Base-by-base conservation (phyloP, 306 rosid species). In the Quercus berberidifolia region DNA sequence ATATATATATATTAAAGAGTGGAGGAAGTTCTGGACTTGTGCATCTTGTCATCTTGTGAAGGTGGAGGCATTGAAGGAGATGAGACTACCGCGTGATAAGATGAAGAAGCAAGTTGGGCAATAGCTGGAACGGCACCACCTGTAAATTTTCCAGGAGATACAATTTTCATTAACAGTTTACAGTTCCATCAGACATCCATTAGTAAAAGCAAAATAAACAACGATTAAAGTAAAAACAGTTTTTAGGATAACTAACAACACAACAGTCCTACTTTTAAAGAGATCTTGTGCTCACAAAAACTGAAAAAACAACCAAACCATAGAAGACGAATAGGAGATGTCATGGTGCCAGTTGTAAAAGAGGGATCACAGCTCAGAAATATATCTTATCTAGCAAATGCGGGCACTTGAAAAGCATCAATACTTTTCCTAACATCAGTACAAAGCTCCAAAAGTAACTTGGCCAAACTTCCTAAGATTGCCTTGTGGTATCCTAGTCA, bases 51-150 rank as follows among this genome's bases (percentile, higher is more conserved):
- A 21, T 89, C 91, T 26, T 87, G 74, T 6, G 95, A 86, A 65
- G 91, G 76, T 30, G 80, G 63, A 14, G 86, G 82, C 30, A 79
- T 31, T 5, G 87, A 51, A 51, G 85, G 80, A 6, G 90, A 81
- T 74, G 98, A 87, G 73, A 81, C 31, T 19, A 84, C 79, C 1
- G 97, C 88, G 5, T 90, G 85, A 87, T 94, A 94, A 19, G 97
- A 91, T 8, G 98, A 91, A 58, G 98, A 88, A 86, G 81, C 87
- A 71, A 94, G 97, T 81, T 94, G 98, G 23, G 97, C 88, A 38
- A 90, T 5, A 23, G 97, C 91, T 46, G 97, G 98, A 87, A 90
- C 80, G 8, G 95, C 95, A 68, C 98, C 98, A 28, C 95, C 97
- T 92, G 91, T 58, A 86, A 28, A 72, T 74, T 77, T 78, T 76